Evolutionary conservation across 805 yeast genomes (phyloP), one percentile per base, ranked within the genome.

Genomic region (Scheffersomyces lignosus): DNA sequence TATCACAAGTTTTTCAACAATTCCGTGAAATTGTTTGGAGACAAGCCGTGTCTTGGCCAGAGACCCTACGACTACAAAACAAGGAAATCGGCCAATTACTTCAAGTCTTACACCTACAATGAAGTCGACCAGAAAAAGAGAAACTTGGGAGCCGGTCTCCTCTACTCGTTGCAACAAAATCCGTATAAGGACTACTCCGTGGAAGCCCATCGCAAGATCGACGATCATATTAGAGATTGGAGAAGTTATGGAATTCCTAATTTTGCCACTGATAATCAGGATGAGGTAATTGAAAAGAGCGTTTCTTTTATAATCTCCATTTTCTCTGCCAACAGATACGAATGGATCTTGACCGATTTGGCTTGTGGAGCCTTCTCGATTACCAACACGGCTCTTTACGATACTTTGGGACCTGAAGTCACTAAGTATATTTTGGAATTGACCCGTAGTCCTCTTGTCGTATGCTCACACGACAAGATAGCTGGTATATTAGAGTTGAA

Each of bases 81-180:
- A 3, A 61, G 66, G 12, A 23, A 23, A 15, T 26, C 41, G 7
- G 54, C 49, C 13, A 60, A 66, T 15, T 36, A 51, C 23, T 82
- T 70, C 60, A 57, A 68, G 3, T 70, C 62, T 51, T 62, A 71
- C 28, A 56, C 75, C 2, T 81, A 70, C 49, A 48, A 41, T 4
- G 56, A 67, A 26, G 66, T 77, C 17, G 67, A 69, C 13, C 44
- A 52, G 18, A 62, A 78, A 40, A 70, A 77, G 34, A 58, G 61
- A 27, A 48, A 64, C 34, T 62, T 80, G 18, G 89, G 86, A 4
- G 56, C 82, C 9, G 89, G 87, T 71, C 33, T 51, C n/a, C 25
- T 51, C 26, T 37, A 38, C 18, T 18, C 36, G 24, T 75, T 78
- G 22, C 44, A 36, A 20, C 45, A 49, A 27, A 54, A 55, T 27